Evolutionary conservation across 495 filamentous ascomycete species (phyloP).

Genomic region (Aspergillus homomorphus): DNA sequence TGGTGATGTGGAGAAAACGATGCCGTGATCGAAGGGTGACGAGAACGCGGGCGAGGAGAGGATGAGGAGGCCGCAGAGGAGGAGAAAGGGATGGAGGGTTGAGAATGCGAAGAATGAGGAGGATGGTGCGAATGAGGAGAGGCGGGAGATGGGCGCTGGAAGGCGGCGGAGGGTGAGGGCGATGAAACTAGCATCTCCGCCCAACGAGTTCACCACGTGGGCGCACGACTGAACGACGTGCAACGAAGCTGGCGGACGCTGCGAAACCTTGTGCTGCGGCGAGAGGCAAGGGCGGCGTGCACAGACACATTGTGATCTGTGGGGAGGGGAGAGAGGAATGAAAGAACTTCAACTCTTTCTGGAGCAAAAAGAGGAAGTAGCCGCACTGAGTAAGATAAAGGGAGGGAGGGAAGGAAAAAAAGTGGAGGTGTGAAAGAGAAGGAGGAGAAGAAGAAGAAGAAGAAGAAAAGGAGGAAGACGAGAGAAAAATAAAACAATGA

Average conservation of each 20-base stretch:
- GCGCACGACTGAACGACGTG: slow-evolving; percentile 42
- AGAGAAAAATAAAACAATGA: slow-evolving; percentile 9
- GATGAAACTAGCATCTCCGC: slow-evolving; percentile 49
- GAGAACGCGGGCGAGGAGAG: slow-evolving; percentile 15
- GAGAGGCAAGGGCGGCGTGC: slow-evolving; percentile 16
- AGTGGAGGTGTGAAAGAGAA: not conserved
- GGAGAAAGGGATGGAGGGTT: slow-evolving; percentile 16
- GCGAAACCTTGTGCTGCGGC: slow-evolving; percentile 31
- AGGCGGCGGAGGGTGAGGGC: slow-evolving; percentile 42
- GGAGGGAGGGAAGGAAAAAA: not conserved
- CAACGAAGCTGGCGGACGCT: slow-evolving; percentile 30
- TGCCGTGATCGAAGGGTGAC: slow-evolving; percentile 16
- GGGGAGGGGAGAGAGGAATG: not conserved
- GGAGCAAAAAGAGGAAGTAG: not conserved
- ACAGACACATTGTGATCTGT: slow-evolving; percentile 27
- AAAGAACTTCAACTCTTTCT: slow-evolving; percentile 12
- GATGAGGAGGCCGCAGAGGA: slow-evolving; percentile 25
- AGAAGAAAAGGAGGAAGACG: slow-evolving; percentile 8
- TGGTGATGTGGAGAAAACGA: slow-evolving; percentile 17
- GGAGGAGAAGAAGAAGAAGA: slow-evolving; percentile 4
- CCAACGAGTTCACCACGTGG: slow-evolving; percentile 44
- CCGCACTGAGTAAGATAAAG: slow-evolving; percentile 8
- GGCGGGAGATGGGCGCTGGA: slow-evolving; percentile 32
- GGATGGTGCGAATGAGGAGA: slow-evolving; percentile 23
- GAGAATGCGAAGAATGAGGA: slow-evolving; percentile 13